These are phyloP conservation scores for Avena eriantha DNA, from an alignment of 176 grass and related monocot genomes.

Conservation along the genomic window DNA sequence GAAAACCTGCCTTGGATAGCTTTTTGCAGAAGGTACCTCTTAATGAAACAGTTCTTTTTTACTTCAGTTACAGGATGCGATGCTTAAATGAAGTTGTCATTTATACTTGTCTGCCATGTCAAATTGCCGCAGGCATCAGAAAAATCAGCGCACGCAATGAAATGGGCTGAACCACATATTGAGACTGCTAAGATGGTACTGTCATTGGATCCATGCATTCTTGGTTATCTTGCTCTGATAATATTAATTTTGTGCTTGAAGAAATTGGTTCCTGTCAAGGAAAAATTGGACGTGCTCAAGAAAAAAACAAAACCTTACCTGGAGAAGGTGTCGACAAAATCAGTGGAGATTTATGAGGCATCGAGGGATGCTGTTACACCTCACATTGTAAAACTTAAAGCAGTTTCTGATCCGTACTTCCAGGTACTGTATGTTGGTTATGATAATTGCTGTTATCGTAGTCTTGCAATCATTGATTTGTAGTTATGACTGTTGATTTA, in stretches of 20 bases:
- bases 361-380: conserved; percentile 59
- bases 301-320: conserved; percentile 73
- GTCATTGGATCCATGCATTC: conserved; percentile 1
- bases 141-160: conserved; percentile 80
- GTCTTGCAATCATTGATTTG: conserved; percentile 23
- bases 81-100: not conserved
- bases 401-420: conserved; percentile 69
- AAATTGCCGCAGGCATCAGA: conserved; percentile 70
- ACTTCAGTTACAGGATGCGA: conserved; percentile 32
- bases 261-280: conserved; percentile 91
- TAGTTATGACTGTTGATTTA: conserved; percentile 49
- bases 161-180: conserved; percentile 84
- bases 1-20: conserved; percentile 66
- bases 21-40: conserved; percentile 66
- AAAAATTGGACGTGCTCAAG: conserved; percentile 68
- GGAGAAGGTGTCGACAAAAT: conserved; percentile 61
- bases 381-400: conserved; percentile 66
- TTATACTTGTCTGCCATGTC: not conserved
- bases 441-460: conserved; percentile 5
- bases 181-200: conserved; percentile 72
- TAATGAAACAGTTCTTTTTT: not conserved
- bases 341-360: conserved; percentile 70
- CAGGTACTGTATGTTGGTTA: conserved; percentile 64
- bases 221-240: conserved; percentile 40
- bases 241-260: conserved; percentile 51